These are phyloP conservation scores for Neospora caninum DNA, from an alignment of 169 alveolate species.

Conservation along the genomic window DNA sequence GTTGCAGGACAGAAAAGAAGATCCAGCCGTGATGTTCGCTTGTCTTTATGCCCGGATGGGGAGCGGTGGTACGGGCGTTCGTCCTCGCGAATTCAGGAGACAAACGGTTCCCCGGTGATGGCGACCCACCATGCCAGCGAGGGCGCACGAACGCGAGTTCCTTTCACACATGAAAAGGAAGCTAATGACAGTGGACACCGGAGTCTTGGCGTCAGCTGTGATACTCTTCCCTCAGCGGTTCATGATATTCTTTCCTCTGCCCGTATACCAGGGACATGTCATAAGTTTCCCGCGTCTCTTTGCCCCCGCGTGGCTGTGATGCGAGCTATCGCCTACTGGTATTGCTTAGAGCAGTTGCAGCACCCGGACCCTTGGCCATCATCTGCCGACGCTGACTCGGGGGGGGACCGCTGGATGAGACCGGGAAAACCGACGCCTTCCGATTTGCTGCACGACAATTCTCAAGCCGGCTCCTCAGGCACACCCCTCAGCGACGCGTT, in stretches of 20 bases:
- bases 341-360: not conserved
- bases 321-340: conserved; percentile 37
- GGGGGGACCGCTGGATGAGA: not conserved
- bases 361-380: conserved; percentile 10
- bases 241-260: not conserved
- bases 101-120: no score
- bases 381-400: not conserved
- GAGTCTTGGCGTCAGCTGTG: no score
- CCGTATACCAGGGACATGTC: not conserved
- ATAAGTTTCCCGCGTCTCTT: not conserved
- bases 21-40: no score
- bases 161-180: no score
- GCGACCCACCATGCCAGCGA: no score
- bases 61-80: no score
- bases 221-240: not conserved
- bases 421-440: not conserved
- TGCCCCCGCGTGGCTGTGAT: not conserved
- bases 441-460: not conserved
- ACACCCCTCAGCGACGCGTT: not conserved
- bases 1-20: not conserved
- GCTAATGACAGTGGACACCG: no score
- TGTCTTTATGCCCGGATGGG: no score
- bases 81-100: no score
- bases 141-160: no score
- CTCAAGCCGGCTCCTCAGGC: not conserved